These are phyloP conservation scores for Coemansia sp. DNA, from an alignment of 192 early-diverging fungal genomes.

Conservation along the genomic window DNA sequence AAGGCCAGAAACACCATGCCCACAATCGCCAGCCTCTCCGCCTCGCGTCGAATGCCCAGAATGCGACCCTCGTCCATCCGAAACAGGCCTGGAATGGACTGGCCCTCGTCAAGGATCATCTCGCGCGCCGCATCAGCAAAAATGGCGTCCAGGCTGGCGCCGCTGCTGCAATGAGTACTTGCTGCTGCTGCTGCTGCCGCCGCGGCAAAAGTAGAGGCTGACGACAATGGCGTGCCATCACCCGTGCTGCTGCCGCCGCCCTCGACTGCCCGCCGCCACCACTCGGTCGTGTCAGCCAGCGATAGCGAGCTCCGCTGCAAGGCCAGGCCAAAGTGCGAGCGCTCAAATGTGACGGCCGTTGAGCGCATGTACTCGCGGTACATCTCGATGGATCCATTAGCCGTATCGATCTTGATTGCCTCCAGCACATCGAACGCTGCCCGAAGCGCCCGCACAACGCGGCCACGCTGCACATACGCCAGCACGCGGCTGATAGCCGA, in stretches of 20 bases:
- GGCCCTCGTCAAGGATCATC: conserved; percentile 44
- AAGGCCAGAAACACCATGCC: conserved; percentile 44
- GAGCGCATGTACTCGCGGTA: conserved; percentile 68
- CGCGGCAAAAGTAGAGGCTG: conserved; percentile 1
- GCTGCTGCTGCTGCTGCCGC: not conserved
- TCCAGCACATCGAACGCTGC: conserved; percentile 66
- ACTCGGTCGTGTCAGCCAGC: conserved; percentile 31
- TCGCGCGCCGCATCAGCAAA: conserved; percentile 34
- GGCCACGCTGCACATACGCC: conserved; percentile 56
- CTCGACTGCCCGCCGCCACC: conserved; percentile 36
- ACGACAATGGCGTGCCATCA: not conserved
- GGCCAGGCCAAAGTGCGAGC: conserved; percentile 59
- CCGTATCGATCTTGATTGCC: conserved; percentile 60
- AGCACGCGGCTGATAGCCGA: conserved; percentile 63
- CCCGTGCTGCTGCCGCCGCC: not conserved
- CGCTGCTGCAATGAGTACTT: not conserved
- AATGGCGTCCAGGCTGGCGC: conserved; percentile 23
- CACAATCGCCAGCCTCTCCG: conserved; percentile 38
- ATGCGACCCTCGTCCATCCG: conserved; percentile 52
- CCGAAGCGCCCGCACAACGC: conserved; percentile 63
- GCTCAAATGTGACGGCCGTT: conserved; percentile 66
- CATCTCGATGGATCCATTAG: conserved; percentile 64
- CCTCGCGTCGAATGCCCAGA: conserved; percentile 30
- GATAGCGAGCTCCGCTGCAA: conserved; percentile 26
- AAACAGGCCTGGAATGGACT: conserved; percentile 29